These are phyloP conservation scores for Zopfia rhizophila DNA, from an alignment of 2,329 filamentous ascomycete genomes.

Conservation along the genomic window DNA sequence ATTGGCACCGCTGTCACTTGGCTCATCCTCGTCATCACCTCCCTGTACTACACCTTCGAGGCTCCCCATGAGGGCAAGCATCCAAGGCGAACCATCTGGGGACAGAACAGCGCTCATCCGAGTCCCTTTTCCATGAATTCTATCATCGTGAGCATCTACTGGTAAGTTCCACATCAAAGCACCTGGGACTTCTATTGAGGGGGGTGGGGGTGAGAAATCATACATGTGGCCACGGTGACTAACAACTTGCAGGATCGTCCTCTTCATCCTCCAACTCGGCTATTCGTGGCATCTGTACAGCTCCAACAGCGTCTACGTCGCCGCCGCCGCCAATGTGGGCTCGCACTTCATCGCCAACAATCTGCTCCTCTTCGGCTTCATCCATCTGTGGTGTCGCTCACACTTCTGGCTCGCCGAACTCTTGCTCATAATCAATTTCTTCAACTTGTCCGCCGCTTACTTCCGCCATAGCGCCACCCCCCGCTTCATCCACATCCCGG, in stretches of 20 bases:
- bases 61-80: constrained; percentile 69
- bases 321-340: constrained; percentile 79
- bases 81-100: constrained; percentile 73
- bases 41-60: constrained; percentile 78
- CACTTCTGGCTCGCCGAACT: constrained; percentile 81
- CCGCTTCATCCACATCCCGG: constrained; percentile 78
- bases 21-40: constrained; percentile 76
- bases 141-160: constrained; percentile 75
- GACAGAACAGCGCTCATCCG: constrained; percentile 71
- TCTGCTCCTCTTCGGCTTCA: constrained; percentile 81
- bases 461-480: constrained; percentile 80
- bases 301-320: constrained; percentile 69
- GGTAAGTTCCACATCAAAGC: no score
- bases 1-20: constrained; percentile 78
- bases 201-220: neutral
- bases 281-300: constrained; percentile 84
- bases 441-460: constrained; percentile 82
- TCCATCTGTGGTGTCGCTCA: constrained; percentile 82
- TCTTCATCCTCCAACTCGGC: constrained; percentile 79
- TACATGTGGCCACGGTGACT: neutral
- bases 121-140: constrained; percentile 82
- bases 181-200: no score
- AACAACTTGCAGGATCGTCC: constrained; percentile 72
- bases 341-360: constrained; percentile 89
- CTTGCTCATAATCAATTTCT: constrained; percentile 80